Percentiles rank a stretch among this genome's conserved stretches.
Conservation (phyloP, 257 asterid genomes). For the Scutellaria galericulata region DNA sequence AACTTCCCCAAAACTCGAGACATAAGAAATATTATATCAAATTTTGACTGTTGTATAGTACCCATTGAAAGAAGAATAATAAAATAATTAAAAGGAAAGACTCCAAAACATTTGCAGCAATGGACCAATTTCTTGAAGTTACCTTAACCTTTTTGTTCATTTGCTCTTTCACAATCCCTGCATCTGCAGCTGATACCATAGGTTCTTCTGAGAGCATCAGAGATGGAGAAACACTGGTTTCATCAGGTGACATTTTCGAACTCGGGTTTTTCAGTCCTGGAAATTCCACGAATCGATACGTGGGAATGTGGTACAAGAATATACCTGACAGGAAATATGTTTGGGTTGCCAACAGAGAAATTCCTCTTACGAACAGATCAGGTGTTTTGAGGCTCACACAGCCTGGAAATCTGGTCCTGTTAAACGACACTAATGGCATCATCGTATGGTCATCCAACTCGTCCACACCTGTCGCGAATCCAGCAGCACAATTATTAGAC, state of each 20-base stretch:
- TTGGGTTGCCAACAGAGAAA: constrained; percentile 10
- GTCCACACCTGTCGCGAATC: background rate
- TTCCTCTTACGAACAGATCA: background rate
- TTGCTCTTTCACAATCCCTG: too few species aligned
- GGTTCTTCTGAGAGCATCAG: background rate
- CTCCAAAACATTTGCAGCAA: too few species aligned
- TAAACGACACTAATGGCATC: background rate
- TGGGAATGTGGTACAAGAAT: constrained; percentile 30
- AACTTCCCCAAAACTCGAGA: too few species aligned
- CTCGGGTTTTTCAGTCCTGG: constrained; percentile 18
- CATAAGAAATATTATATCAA: too few species aligned
- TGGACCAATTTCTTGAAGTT: too few species aligned
- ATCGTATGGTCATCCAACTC: background rate
- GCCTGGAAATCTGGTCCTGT: background rate
- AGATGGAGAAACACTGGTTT: constrained; percentile 18
- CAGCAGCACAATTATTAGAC: background rate
- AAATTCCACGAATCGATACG: background rate
- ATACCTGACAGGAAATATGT: background rate
- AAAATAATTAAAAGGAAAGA: too few species aligned
- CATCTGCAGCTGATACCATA: background rate
- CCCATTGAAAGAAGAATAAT: too few species aligned
- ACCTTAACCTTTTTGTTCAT: too few species aligned
- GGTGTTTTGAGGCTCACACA: background rate
- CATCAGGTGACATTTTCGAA: background rate
- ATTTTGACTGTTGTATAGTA: too few species aligned